phyloP scores from a whole-genome alignment of 2,329 filamentous ascomycete species.

The Coleophoma cylindrospora region DNA sequence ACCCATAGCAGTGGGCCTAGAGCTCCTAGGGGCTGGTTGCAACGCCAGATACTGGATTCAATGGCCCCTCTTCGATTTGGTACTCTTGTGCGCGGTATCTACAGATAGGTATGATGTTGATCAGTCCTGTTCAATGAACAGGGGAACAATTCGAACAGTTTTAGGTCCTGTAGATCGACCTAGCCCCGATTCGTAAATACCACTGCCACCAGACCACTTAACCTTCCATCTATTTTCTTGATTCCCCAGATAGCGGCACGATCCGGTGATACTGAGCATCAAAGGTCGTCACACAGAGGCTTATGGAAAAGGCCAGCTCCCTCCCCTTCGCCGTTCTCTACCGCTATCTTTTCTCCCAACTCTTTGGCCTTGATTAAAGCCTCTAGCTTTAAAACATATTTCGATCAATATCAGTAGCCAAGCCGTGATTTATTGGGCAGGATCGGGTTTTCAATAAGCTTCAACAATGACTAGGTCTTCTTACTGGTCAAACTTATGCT shows the following conservation, averaged over 20 bases:
- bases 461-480: too few relatives aligned
- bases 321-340: constrained; percentile 30
- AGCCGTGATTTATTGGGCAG: too few relatives aligned
- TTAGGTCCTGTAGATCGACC: constrained; percentile 43
- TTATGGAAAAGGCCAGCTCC: constrained; percentile 34
- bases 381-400: constrained; percentile 26
- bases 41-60: constrained; percentile 23
- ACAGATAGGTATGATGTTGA: constrained; percentile 25
- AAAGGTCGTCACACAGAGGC: constrained; percentile 27
- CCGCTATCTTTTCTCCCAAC: constrained; percentile 27
- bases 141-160: constrained; percentile 24
- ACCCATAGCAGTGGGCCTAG: not conserved
- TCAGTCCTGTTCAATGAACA: not conserved
- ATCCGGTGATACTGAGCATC: constrained; percentile 30
- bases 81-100: not conserved
- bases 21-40: not conserved
- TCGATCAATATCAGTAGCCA: too few relatives aligned
- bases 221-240: constrained; percentile 30
- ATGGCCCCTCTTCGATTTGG: constrained; percentile 26
- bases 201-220: constrained; percentile 47
- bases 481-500: too few relatives aligned
- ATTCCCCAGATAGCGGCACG: constrained; percentile 44
- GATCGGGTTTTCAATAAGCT: too few relatives aligned
- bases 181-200: constrained; percentile 45
- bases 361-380: constrained; percentile 23